Conservation (phyloP, 2,329 filamentous ascomycete genomes). For the Dryadomyces sulphureus region DNA sequence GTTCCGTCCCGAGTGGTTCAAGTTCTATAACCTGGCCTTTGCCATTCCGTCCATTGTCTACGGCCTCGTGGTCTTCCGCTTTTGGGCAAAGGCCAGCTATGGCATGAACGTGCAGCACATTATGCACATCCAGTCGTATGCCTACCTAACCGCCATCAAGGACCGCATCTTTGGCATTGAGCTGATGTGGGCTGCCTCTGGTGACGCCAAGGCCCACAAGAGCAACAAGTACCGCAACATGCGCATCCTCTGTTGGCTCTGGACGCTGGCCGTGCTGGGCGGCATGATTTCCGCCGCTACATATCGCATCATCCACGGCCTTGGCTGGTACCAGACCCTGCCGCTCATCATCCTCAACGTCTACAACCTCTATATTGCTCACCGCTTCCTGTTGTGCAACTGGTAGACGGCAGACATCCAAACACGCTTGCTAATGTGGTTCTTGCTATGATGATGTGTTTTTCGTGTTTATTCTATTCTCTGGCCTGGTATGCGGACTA, state of each 20-base stretch:
- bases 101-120: conserved; percentile 5
- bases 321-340: conserved; percentile 1
- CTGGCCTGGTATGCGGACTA: too few relatives aligned
- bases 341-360: conserved; percentile 2
- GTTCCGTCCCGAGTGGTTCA: conserved; percentile 4
- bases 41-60: conserved; percentile 4
- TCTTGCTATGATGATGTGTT: too few relatives aligned
- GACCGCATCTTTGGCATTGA: conserved; percentile 6
- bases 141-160: conserved; percentile 5
- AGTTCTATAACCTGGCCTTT: conserved; percentile 5
- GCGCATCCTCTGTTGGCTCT: conserved; percentile 5
- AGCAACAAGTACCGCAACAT: conserved; percentile 6
- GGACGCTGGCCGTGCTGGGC: neutral
- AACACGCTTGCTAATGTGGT: too few relatives aligned
- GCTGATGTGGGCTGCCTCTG: conserved; percentile 3
- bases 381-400: conserved; percentile 6
- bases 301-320: neutral
- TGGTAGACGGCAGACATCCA: too few relatives aligned
- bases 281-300: conserved; percentile 1
- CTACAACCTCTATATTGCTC: conserved; percentile 2
- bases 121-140: conserved; percentile 5
- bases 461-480: too few relatives aligned
- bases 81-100: conserved; percentile 4
- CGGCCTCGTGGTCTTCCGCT: conserved; percentile 1
- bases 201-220: conserved; percentile 5